Base-by-base conservation (phyloP, 1,284 basidiomycete species). In the Ganoderma boninense region DNA sequence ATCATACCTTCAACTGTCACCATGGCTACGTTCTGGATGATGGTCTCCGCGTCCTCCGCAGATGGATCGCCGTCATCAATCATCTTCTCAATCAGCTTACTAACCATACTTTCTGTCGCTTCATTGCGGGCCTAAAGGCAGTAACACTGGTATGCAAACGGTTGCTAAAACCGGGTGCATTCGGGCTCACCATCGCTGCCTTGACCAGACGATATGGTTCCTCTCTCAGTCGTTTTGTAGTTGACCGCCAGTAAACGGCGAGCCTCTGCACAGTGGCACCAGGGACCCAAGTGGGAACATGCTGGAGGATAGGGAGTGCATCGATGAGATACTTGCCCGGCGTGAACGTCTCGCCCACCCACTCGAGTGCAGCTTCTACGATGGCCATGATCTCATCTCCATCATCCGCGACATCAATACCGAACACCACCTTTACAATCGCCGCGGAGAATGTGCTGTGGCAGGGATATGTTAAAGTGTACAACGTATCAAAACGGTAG, bases 201-300 rank as follows among this genome's bases (percentile, higher is more conserved):
- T 18, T 42, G 0, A 52, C 42, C 23, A 68, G 56, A 35, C 63
- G 42, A 20, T 59, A 70, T 3, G 71, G 70, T 3, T 29, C 56
- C 4, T 74, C 65, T 14, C 69, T 68, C 38, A 69, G 43, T 68
- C 20, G 54, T 4, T 43, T 32, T 2, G 66, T 23, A 18, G 65
- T 56, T 5, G 57, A 65, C 29, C 74, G 68, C 71, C 75, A 77
- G 70, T 78, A 76, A 29, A 73, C 81, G 77, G 66, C 40, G 8
- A 56, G 40, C 8, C 38, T 54, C 61, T 76, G 68, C 52, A 77
- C 75, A 5, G 72, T 71, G 0, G 75, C 73, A 0, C 78, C 79
- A 0, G 78, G 79, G 2, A 79, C 43, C 79, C 79, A 80, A 5
- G 61, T 42, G 2, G 78, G 79, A 7, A 79, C 62, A 44, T 76